Conservation (phyloP, 2,329 filamentous ascomycete genomes). For the Fusarium piperis region DNA sequence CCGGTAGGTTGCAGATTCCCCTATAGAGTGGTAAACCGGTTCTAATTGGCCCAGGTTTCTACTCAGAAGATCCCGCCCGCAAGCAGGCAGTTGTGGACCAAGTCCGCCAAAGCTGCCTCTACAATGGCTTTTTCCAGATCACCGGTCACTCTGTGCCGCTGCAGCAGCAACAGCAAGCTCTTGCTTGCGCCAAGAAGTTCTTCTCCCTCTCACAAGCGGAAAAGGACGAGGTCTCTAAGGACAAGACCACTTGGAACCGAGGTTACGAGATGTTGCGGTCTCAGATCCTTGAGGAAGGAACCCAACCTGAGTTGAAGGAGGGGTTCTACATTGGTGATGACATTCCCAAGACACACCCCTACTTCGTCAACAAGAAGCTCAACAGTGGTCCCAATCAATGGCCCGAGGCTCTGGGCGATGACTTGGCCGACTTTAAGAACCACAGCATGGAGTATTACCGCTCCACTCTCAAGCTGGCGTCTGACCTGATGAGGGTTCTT, state of each 20-base stretch:
- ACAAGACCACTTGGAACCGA: slow-evolving; percentile 53
- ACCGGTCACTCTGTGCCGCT: slow-evolving; percentile 57
- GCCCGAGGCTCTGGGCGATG: slow-evolving; percentile 49
- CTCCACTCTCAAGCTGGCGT: slow-evolving; percentile 51
- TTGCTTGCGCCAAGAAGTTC: slow-evolving; percentile 55
- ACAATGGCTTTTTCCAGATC: slow-evolving; percentile 65
- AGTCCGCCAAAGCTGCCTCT: slow-evolving; percentile 53
- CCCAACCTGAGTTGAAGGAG: slow-evolving; percentile 59
- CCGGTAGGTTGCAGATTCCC: slow-evolving; percentile 23
- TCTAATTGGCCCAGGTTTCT: slow-evolving; percentile 24
- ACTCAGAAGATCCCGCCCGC: slow-evolving; percentile 29
- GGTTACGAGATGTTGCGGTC: slow-evolving; percentile 61
- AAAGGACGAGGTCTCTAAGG: slow-evolving; percentile 54
- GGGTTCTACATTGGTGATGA: slow-evolving; percentile 50
- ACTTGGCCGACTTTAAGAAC: slow-evolving; percentile 47
- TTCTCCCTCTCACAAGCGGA: slow-evolving; percentile 59
- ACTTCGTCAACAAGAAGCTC: slow-evolving; percentile 53
- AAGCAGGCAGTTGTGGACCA: slow-evolving; percentile 43
- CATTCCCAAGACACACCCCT: slow-evolving; percentile 52
- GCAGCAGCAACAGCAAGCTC: slow-evolving; percentile 51
- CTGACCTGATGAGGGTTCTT: slow-evolving; percentile 53
- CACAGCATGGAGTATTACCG: slow-evolving; percentile 53
- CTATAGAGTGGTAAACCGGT: not conserved
- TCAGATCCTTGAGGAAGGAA: slow-evolving; percentile 56
- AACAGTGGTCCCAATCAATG: slow-evolving; percentile 55